These are phyloP conservation scores for Panellus pusillus DNA, from an alignment of 768 basidiomycete genomes.

Conservation along the genomic window DNA sequence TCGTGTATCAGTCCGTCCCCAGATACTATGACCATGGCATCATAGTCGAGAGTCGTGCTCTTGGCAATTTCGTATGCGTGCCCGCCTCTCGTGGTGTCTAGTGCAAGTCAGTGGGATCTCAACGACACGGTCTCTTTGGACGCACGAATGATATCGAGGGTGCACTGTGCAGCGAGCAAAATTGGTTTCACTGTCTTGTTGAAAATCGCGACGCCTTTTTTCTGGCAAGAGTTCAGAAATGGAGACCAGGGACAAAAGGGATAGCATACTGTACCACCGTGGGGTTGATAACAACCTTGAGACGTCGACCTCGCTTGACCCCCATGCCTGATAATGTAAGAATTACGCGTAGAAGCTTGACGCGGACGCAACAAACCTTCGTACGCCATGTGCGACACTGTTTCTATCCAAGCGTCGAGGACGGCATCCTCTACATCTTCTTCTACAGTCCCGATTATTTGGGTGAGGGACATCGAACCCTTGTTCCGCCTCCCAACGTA, in stretches of 20 bases:
- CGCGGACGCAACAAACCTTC: constrained; percentile 43
- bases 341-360: not conserved
- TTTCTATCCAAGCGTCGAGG: constrained; percentile 52
- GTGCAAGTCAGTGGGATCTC: not conserved
- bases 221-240: constrained; percentile 40
- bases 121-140: constrained; percentile 2
- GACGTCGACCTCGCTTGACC: constrained; percentile 49
- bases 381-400: constrained; percentile 60
- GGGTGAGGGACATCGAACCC: constrained; percentile 37
- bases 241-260: not conserved
- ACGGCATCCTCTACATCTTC: constrained; percentile 31
- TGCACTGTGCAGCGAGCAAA: constrained; percentile 64
- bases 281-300: constrained; percentile 81
- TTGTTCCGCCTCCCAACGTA: constrained; percentile 50
- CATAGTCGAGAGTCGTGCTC: constrained; percentile 56
- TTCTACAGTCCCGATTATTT: constrained; percentile 43
- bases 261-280: constrained; percentile 67
- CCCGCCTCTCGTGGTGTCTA: constrained; percentile 62
- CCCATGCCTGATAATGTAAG: constrained; percentile 36
- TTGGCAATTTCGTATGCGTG: constrained; percentile 71
- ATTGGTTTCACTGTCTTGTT: constrained; percentile 67
- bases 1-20: constrained; percentile 88
- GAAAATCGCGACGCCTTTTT: constrained; percentile 58
- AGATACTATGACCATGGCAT: constrained; percentile 73
- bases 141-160: constrained; percentile 63